Conservation (phyloP, 1,284 basidiomycete genomes). For the Salmacisia buchloeana region DNA sequence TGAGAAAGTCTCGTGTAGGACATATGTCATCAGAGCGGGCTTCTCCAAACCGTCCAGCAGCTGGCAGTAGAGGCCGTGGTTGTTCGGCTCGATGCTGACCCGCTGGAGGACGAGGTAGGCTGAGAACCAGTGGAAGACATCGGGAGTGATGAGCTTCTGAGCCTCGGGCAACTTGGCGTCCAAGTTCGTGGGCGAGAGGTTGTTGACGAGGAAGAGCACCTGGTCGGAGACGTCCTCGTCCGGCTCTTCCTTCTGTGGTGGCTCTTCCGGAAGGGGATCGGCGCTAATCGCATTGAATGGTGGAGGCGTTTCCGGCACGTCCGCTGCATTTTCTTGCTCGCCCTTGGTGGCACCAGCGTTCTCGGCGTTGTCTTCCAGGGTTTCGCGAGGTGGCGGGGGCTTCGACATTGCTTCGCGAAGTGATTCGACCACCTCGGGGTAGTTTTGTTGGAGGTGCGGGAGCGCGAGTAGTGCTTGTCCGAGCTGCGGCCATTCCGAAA, state of each 20-base stretch:
- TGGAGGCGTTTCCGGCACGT: conserved; percentile 32
- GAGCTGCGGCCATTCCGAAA: conserved; percentile 88
- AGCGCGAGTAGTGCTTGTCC: conserved; percentile 84
- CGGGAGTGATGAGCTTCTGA: conserved; percentile 31
- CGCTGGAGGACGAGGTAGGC: conserved; percentile 95
- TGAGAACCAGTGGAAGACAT: conserved; percentile 74
- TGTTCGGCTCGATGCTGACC: conserved; percentile 92
- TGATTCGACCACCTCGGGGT: conserved; percentile 67
- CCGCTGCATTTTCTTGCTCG: conserved; percentile 44
- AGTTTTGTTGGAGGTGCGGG: conserved; percentile 76
- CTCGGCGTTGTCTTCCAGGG: neutral
- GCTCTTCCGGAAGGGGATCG: conserved; percentile 49
- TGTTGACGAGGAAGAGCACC: conserved; percentile 97
- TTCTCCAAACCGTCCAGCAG: conserved; percentile 72
- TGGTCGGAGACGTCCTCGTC: conserved; percentile 84
- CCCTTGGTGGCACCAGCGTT: neutral
- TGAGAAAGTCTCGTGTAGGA: conserved; percentile 82
- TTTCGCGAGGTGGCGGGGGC: conserved; percentile 11
- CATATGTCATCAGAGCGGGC: conserved; percentile 53
- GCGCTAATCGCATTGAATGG: conserved; percentile 53
- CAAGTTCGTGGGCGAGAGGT: conserved; percentile 89
- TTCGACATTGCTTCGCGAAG: conserved; percentile 31
- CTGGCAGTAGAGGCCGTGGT: conserved; percentile 88
- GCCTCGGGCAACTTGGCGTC: conserved; percentile 59
- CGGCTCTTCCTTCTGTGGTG: conserved; percentile 57